These are phyloP conservation scores for Colletotrichum agaves DNA, from an alignment of 2,329 filamentous ascomycete species.

Conservation along the genomic window DNA sequence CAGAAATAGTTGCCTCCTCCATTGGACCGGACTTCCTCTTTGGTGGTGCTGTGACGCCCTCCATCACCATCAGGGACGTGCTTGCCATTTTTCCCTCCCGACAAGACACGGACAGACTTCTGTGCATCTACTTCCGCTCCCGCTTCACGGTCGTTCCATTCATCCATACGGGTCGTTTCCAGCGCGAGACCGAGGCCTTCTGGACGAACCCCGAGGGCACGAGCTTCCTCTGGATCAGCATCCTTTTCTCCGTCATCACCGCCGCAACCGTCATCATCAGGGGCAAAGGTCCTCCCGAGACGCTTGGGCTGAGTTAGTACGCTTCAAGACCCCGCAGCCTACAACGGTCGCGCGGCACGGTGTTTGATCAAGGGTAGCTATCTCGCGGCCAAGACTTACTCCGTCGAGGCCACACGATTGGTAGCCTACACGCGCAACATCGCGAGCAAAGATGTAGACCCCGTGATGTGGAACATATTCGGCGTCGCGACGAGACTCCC, in stretches of 20 bases:
- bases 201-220: conserved; percentile 54
- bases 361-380: conserved; percentile 62
- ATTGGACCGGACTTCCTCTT: conserved; percentile 49
- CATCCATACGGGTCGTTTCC: conserved; percentile 57
- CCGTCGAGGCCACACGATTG: conserved; percentile 61
- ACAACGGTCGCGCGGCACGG: conserved; percentile 51
- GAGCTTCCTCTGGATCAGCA: conserved; percentile 61
- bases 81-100: conserved; percentile 49
- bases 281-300: conserved; percentile 43
- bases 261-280: conserved; percentile 51
- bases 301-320: conserved; percentile 40
- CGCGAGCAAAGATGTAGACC: conserved; percentile 53
- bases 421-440: conserved; percentile 56
- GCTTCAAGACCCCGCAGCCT: conserved; percentile 45
- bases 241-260: conserved; percentile 59
- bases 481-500: conserved; percentile 59
- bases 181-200: conserved; percentile 59
- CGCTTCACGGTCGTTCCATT: conserved; percentile 51
- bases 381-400: conserved; percentile 55
- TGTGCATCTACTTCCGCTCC: conserved; percentile 52
- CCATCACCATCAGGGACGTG: conserved; percentile 46
- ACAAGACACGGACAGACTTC: conserved; percentile 49
- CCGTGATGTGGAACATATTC: conserved; percentile 59
- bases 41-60: conserved; percentile 42
- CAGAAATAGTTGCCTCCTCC: conserved; percentile 35